These are phyloP conservation scores for Blastocystis hominis DNA, from an alignment of 352 stramenopile species.

Conservation along the genomic window DNA sequence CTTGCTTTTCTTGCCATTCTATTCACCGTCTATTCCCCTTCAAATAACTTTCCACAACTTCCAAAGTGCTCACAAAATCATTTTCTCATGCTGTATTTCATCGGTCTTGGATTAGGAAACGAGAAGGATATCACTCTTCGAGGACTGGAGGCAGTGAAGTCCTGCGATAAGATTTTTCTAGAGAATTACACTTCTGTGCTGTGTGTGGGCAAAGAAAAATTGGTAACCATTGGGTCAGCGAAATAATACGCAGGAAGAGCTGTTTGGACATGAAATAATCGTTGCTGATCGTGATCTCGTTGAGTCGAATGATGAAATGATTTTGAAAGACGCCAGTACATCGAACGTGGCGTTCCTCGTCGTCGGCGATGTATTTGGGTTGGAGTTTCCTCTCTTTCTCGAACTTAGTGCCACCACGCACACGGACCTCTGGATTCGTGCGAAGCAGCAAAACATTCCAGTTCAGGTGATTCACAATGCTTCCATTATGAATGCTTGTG, in stretches of 20 bases:
- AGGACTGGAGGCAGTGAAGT: conserved; percentile 85
- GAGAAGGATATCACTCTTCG: conserved; percentile 95
- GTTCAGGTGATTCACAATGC: conserved; percentile 96
- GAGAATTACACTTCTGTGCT: conserved; percentile 96
- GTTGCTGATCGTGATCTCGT: conserved; percentile 84
- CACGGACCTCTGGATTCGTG: conserved; percentile 89
- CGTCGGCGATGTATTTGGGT: conserved; percentile 90
- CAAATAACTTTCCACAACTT: too few species aligned
- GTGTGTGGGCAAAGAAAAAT: conserved; percentile 69
- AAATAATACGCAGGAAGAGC: conserved; percentile 69
- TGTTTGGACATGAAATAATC: conserved; percentile 82
- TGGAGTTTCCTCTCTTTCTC: not conserved
- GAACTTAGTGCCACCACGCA: conserved; percentile 86
- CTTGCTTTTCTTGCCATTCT: too few species aligned
- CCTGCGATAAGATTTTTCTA: conserved; percentile 83
- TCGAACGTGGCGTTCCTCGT: conserved; percentile 88
- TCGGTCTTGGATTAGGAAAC: conserved; percentile 89
- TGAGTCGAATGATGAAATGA: conserved; percentile 87
- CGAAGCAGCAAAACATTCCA: conserved; percentile 77
- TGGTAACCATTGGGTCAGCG: conserved; percentile 64
- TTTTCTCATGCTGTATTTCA: conserved; percentile 84
- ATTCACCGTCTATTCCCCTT: too few species aligned
- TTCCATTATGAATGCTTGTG: conserved; percentile 90
- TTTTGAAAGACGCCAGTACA: conserved; percentile 71
- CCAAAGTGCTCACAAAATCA: too few species aligned